These are phyloP conservation scores for Beta vulgaris DNA, from an alignment of 148 eudicot genomes.

Conservation along the genomic window DNA sequence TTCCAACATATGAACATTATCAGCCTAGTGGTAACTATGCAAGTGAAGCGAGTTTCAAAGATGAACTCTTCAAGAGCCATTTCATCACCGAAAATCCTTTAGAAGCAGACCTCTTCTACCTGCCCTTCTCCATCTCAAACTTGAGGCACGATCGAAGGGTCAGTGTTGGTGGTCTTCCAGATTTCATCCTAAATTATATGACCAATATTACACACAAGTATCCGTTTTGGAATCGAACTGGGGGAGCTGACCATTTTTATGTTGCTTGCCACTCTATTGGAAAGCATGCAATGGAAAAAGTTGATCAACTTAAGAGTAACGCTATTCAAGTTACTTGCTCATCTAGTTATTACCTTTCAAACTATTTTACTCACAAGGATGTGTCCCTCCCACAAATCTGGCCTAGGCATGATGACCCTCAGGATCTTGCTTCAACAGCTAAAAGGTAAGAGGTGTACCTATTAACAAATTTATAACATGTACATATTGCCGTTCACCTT, in stretches of 20 bases:
- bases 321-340: slow-evolving; percentile 89
- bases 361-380: slow-evolving; percentile 83
- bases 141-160: slow-evolving; percentile 60
- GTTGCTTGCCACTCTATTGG: slow-evolving; percentile 91
- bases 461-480: background rate
- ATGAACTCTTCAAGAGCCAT: slow-evolving; percentile 51
- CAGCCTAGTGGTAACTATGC: slow-evolving; percentile 85
- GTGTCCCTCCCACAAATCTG: slow-evolving; percentile 89
- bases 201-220: slow-evolving; percentile 35
- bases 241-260: slow-evolving; percentile 88
- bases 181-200: slow-evolving; percentile 51
- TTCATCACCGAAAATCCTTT: slow-evolving; percentile 68
- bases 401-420: slow-evolving; percentile 68
- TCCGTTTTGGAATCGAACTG: slow-evolving; percentile 76
- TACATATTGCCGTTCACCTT: too few species aligned
- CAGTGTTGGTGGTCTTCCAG: slow-evolving; percentile 58
- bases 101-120: slow-evolving; percentile 67
- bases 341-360: slow-evolving; percentile 69
- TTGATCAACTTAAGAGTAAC: slow-evolving; percentile 50
- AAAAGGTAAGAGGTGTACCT: slow-evolving; percentile 55
- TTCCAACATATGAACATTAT: slow-evolving; percentile 30
- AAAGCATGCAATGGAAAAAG: slow-evolving; percentile 68
- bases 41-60: slow-evolving; percentile 83
- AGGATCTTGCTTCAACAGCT: slow-evolving; percentile 33
- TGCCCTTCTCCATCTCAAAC: slow-evolving; percentile 79